These are phyloP conservation scores for Gracilaria caudata DNA, from an alignment of 23 red algal genomes.

Conservation along the genomic window DNA sequence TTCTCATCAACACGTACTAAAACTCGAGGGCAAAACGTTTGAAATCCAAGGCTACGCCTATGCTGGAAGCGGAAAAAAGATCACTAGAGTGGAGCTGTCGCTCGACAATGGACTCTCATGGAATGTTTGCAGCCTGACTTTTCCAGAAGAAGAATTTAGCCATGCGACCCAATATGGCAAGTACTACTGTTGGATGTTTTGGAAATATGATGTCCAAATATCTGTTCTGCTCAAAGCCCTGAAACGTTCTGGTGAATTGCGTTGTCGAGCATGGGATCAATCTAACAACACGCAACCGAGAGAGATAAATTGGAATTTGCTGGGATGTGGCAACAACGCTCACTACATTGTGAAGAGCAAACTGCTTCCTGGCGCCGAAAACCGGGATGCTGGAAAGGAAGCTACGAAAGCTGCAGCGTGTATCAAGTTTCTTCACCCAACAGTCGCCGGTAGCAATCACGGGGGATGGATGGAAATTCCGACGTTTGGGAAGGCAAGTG, in stretches of 20 bases:
- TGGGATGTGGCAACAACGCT: slow-evolving; percentile 90
- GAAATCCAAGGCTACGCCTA: slow-evolving; percentile 86
- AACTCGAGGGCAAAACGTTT: slow-evolving; percentile 24
- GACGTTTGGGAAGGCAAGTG: not conserved
- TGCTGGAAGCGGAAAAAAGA: slow-evolving; percentile 82
- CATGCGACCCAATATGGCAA: slow-evolving; percentile 25
- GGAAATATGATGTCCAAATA: slow-evolving; percentile 31
- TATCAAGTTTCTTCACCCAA: slow-evolving; percentile 80
- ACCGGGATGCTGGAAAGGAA: not conserved
- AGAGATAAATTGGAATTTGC: slow-evolving; percentile 84
- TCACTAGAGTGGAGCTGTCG: slow-evolving; percentile 87
- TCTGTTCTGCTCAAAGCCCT: slow-evolving; percentile 5
- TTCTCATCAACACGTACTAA: slow-evolving; percentile 49
- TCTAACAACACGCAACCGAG: slow-evolving; percentile 87
- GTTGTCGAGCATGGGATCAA: slow-evolving; percentile 79
- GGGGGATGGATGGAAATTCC: slow-evolving; percentile 77
- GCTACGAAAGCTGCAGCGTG: not conserved
- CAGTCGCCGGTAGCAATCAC: slow-evolving; percentile 35
- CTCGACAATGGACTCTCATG: slow-evolving; percentile 77
- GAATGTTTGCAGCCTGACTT: slow-evolving; percentile 46
- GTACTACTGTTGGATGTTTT: slow-evolving; percentile 88
- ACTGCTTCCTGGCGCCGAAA: not conserved
- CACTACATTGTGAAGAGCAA: slow-evolving; percentile 70
- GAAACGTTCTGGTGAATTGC: slow-evolving; percentile 43
- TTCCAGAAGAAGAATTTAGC: slow-evolving; percentile 65